Percentiles rank a stretch among this genome's conserved stretches.
Evolutionary conservation across 2,329 filamentous ascomycete species (phyloP).

Genomic region (Graphilbum ipis-grandicollis): DNA sequence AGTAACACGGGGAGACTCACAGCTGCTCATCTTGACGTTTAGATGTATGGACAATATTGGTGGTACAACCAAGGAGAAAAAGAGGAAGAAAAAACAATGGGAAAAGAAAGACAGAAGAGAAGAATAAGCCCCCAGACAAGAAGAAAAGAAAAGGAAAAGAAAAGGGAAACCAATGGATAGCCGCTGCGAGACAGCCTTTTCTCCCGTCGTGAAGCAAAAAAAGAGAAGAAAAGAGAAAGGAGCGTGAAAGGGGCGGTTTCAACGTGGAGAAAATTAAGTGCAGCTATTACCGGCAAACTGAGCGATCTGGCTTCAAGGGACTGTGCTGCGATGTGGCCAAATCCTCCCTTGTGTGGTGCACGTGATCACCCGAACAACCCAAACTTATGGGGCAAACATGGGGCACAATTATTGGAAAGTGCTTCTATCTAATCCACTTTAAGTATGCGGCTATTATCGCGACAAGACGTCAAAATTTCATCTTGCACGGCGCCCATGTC

Average conservation of each 20-base stretch:
- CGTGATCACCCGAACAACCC: constrained; percentile 4
- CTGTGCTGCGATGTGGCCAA: constrained; percentile 13
- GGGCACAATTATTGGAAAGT: too few relatives aligned
- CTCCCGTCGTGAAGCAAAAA: too few relatives aligned
- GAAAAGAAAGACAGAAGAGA: constrained; percentile 1
- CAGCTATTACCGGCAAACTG: constrained; percentile 2
- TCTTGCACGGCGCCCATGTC: neutral
- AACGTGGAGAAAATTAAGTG: constrained; percentile 5
- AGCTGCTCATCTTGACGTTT: constrained; percentile 18
- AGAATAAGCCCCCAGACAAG: neutral
- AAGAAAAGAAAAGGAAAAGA: neutral
- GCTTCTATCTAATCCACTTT: too few relatives aligned
- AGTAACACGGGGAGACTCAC: constrained; percentile 18
- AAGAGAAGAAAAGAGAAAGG: neutral
- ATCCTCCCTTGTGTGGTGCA: constrained; percentile 7
- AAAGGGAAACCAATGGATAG: neutral
- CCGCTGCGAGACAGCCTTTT: too few relatives aligned
- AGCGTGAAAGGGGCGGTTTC: neutral
- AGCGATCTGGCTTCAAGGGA: constrained; percentile 15
- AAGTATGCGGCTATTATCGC: too few relatives aligned
- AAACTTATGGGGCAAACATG: too few relatives aligned
- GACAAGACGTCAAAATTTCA: too few relatives aligned
- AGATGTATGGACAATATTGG: too few relatives aligned
- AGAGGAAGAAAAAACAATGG: constrained; percentile 2
- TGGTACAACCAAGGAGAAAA: too few relatives aligned